phyloP scores from a whole-genome alignment of 2,329 filamentous ascomycete species.

The Xylaria hypoxylon region DNA sequence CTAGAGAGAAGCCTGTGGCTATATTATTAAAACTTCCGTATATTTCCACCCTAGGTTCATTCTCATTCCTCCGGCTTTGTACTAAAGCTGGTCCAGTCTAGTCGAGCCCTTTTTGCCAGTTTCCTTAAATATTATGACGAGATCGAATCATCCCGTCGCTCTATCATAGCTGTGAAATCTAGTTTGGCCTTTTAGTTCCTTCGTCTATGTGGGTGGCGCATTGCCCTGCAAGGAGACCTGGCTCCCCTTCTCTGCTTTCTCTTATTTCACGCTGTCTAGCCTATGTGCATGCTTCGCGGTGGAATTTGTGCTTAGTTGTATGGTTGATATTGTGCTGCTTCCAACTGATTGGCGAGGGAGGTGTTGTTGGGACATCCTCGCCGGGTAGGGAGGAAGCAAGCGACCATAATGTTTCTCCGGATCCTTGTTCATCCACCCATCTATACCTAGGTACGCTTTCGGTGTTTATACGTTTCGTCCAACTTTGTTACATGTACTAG shows the following conservation, averaged over 20 bases:
- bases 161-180: slow-evolving; percentile 1
- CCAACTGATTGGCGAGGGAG: background rate
- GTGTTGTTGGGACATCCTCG: background rate
- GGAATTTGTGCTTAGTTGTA: too few relatives aligned
- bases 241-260: background rate
- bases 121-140: background rate
- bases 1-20: background rate
- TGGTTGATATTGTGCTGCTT: too few relatives aligned
- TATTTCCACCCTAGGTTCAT: too few relatives aligned
- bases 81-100: too few relatives aligned
- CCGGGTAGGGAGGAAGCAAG: background rate
- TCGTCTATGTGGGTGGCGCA: slow-evolving; percentile 11
- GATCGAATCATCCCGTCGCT: background rate
- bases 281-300: too few relatives aligned
- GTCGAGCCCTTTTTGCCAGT: too few relatives aligned
- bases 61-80: too few relatives aligned
- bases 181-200: background rate
- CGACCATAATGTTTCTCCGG: background rate
- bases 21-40: slow-evolving; percentile 1
- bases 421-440: background rate
- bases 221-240: background rate
- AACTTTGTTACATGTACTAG: background rate
- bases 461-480: background rate
- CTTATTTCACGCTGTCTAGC: background rate
- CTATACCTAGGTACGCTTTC: background rate